These are phyloP conservation scores for Discostella stelligeroides DNA, from an alignment of 108 stramenopile genomes.

Conservation along the genomic window DNA sequence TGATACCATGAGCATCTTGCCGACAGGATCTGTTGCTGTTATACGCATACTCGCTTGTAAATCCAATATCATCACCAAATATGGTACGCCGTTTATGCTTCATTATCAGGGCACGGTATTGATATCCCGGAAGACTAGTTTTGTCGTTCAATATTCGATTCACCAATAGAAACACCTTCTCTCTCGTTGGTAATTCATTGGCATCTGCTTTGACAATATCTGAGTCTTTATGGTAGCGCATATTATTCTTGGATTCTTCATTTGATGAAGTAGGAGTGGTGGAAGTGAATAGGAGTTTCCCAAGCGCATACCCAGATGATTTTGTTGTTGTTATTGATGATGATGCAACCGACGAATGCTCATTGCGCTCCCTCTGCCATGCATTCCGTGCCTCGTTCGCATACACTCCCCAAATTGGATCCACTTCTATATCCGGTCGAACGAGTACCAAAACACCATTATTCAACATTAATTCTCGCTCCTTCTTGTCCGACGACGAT, in stretches of 20 bases:
- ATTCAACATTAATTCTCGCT: constrained; percentile 60
- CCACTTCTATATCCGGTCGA: constrained; percentile 69
- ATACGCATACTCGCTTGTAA: too few relatives aligned
- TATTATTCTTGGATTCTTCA: constrained; percentile 45
- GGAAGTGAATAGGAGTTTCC: constrained; percentile 33
- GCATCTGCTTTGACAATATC: constrained; percentile 80
- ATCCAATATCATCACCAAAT: constrained; percentile 13
- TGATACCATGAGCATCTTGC: constrained; percentile 81
- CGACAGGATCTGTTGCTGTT: constrained; percentile 47
- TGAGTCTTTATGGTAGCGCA: constrained; percentile 65
- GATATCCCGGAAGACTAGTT: constrained; percentile 78
- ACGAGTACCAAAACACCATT: constrained; percentile 61
- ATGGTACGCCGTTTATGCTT: constrained; percentile 47
- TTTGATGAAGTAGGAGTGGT: constrained; percentile 22
- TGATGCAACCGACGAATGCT: too few relatives aligned
- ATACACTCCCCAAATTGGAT: constrained; percentile 75
- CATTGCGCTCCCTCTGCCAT: constrained; percentile 39
- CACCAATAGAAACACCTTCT: constrained; percentile 81
- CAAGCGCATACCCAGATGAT: constrained; percentile 26
- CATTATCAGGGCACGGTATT: constrained; percentile 72
- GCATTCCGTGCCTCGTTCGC: constrained; percentile 46
- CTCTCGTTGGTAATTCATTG: constrained; percentile 68
- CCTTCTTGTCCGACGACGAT: constrained; percentile 54
- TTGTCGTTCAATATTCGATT: constrained; percentile 80
- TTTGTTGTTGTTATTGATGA: too few relatives aligned